These are phyloP conservation scores for Colletotrichum destructivum DNA, from an alignment of 2,329 filamentous ascomycete species.

Conservation along the genomic window DNA sequence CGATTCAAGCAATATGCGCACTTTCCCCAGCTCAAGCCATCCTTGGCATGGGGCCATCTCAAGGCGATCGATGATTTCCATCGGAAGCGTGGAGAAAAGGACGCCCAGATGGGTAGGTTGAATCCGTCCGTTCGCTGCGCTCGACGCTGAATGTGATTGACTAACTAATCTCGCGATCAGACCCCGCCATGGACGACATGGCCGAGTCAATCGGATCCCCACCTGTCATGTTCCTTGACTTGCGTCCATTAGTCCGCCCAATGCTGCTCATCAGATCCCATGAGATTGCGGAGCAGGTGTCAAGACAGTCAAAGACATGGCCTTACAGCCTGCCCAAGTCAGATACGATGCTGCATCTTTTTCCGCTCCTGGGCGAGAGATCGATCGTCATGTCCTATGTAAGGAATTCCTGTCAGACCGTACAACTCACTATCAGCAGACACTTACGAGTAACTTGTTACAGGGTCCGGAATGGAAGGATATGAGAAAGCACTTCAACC, in stretches of 20 bases:
- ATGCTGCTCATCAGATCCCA: conserved; percentile 52
- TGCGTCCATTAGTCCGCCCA: conserved; percentile 52
- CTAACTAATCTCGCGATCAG: conserved; percentile 28
- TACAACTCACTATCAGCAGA: not conserved
- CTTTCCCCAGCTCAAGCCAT: conserved; percentile 36
- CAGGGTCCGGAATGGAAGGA: conserved; percentile 44
- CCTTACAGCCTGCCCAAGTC: conserved; percentile 53
- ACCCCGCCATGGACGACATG: conserved; percentile 49
- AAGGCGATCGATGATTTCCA: conserved; percentile 19
- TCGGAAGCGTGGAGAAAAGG: conserved; percentile 16
- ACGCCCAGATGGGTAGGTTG: conserved; percentile 20
- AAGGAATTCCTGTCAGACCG: not conserved
- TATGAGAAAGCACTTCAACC: conserved; percentile 54
- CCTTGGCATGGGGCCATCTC: conserved; percentile 40
- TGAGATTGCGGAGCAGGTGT: conserved; percentile 56
- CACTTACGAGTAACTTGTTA: not conserved
- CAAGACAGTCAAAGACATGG: conserved; percentile 50
- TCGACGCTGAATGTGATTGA: not conserved
- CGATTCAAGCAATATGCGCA: conserved; percentile 36
- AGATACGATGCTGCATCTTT: conserved; percentile 47
- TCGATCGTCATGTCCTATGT: conserved; percentile 44
- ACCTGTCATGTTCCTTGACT: conserved; percentile 52
- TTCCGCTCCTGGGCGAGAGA: conserved; percentile 44
- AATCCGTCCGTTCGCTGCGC: too few species aligned
- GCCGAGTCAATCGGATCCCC: conserved; percentile 50